These are phyloP conservation scores for Musa troglodytarum DNA, from an alignment of 176 grass and related monocot species.

Conservation along the genomic window DNA sequence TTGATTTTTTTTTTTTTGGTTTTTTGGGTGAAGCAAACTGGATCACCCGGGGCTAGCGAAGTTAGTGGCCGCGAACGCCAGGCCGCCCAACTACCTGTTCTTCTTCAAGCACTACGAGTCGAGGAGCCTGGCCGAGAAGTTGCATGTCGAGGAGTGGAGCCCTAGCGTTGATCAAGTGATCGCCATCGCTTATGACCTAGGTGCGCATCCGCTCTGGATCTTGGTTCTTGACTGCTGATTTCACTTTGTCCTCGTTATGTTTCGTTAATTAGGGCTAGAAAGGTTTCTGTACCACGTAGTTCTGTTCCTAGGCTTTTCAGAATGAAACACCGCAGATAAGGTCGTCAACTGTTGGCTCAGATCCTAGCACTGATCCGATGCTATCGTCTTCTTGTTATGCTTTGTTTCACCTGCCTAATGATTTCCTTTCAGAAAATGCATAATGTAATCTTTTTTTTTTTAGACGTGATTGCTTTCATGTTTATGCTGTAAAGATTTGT, in stretches of 20 bases:
- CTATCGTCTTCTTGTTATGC: not conserved
- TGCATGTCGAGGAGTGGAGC: constrained; percentile 78
- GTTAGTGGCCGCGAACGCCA: constrained; percentile 71
- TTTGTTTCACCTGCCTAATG: not conserved
- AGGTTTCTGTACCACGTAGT: not conserved
- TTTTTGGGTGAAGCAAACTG: constrained; percentile 48
- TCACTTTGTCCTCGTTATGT: not conserved
- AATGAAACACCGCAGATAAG: not conserved
- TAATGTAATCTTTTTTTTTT: too few species aligned
- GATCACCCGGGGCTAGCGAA: constrained; percentile 69
- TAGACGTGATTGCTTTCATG: too few species aligned
- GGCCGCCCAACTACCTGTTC: constrained; percentile 71
- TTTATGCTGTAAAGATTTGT: too few species aligned
- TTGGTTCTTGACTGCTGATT: not conserved
- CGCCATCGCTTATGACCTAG: constrained; percentile 63
- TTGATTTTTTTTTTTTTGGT: not conserved
- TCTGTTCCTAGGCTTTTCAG: not conserved
- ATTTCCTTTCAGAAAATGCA: not conserved
- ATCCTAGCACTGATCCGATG: not conserved
- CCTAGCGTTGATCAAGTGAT: constrained; percentile 55
- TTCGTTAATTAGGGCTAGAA: not conserved
- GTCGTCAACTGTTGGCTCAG: not conserved
- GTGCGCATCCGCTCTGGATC: constrained; percentile 12
- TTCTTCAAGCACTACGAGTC: constrained; percentile 90
- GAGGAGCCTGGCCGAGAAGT: constrained; percentile 72